Evolutionary conservation across 2,329 filamentous ascomycete species (phyloP).

Genomic region (Orbilia javanica): DNA sequence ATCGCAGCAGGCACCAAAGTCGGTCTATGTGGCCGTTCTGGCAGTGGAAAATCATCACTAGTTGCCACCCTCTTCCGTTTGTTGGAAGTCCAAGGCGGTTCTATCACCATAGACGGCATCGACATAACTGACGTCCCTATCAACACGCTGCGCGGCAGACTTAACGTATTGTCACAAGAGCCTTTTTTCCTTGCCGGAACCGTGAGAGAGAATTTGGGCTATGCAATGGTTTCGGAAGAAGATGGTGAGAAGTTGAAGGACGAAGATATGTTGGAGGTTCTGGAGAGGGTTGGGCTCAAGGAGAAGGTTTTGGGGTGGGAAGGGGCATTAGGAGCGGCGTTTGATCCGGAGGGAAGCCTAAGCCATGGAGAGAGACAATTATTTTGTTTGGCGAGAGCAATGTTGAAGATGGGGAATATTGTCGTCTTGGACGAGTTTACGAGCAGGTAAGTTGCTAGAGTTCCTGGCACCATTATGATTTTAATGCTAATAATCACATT

Average conservation of each 20-base stretch:
- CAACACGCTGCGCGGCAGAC: constrained; percentile 36
- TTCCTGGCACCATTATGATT: too few species aligned
- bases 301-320: constrained; percentile 42
- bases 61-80: constrained; percentile 50
- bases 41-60: constrained; percentile 58
- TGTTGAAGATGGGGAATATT: constrained; percentile 63
- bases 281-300: constrained; percentile 42
- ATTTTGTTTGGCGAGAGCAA: constrained; percentile 68
- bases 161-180: constrained; percentile 58
- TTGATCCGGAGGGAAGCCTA: constrained; percentile 44
- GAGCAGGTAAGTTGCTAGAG: constrained; percentile 52
- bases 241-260: constrained; percentile 10
- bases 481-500: background rate
- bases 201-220: constrained; percentile 46
- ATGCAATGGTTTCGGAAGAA: constrained; percentile 36
- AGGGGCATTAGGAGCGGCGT: constrained; percentile 32
- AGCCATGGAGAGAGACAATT: constrained; percentile 65
- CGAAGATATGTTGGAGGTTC: constrained; percentile 28
- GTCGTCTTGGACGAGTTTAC: constrained; percentile 55
- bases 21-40: constrained; percentile 54
- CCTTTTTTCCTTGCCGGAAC: constrained; percentile 53
- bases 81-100: constrained; percentile 36
- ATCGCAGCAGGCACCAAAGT: constrained; percentile 43
- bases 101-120: constrained; percentile 48
- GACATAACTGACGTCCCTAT: constrained; percentile 48